phyloP scores from a whole-genome alignment of 257 asterid species.

The Rubia yunnanensis region DNA sequence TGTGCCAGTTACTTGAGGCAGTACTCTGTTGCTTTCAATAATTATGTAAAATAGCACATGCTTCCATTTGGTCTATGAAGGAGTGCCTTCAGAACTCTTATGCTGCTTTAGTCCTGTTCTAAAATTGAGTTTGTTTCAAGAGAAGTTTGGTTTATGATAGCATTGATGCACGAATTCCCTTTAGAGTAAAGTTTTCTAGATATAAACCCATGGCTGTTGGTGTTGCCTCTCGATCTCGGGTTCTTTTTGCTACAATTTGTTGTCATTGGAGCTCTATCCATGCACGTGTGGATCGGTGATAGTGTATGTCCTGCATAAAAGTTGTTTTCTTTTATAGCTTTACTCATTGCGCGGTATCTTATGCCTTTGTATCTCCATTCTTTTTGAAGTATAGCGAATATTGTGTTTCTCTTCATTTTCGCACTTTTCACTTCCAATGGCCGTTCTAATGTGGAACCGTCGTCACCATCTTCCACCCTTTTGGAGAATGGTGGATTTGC shows the following conservation, averaged over 20 bases:
- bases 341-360: background rate
- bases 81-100: background rate
- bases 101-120: background rate
- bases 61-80: background rate
- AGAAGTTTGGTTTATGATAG: background rate
- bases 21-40: too few relatives aligned
- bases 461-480: background rate
- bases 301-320: background rate
- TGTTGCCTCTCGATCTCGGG: background rate
- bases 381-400: too few relatives aligned
- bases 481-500: too few relatives aligned
- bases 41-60: background rate
- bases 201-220: background rate
- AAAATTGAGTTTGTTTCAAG: background rate
- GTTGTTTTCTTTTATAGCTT: background rate
- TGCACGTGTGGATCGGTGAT: background rate
- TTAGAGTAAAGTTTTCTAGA: background rate
- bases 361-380: background rate
- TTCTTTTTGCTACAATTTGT: background rate
- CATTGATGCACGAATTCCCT: background rate
- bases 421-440: background rate
- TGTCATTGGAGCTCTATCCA: background rate
- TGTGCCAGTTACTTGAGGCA: too few relatives aligned
- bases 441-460: background rate
- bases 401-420: too few relatives aligned